Conservation (phyloP, 2,329 filamentous ascomycete species). For the Monilinia laxa region DNA sequence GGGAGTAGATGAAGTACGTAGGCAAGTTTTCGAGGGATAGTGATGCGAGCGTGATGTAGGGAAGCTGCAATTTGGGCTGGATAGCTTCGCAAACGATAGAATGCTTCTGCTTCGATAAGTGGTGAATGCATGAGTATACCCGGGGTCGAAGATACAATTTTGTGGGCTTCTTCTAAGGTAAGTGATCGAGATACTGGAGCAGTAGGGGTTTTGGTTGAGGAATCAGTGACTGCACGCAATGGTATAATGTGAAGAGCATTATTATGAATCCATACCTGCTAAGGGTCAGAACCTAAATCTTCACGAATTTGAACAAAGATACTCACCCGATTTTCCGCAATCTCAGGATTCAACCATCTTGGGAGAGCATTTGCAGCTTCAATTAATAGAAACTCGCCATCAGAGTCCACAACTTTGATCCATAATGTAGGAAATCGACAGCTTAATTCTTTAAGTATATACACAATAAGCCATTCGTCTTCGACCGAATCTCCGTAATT, state of each 20-base stretch:
- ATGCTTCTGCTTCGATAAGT: slow-evolving; percentile 81
- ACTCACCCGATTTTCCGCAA: slow-evolving; percentile 72
- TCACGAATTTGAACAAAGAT: not conserved
- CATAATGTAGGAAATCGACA: slow-evolving; percentile 71
- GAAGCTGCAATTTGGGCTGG: slow-evolving; percentile 71
- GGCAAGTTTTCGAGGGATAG: slow-evolving; percentile 78
- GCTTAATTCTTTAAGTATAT: slow-evolving; percentile 78
- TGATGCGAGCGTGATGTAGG: slow-evolving; percentile 71
- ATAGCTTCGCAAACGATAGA: slow-evolving; percentile 83
- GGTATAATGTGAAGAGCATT: slow-evolving; percentile 76
- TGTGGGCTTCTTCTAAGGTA: slow-evolving; percentile 62
- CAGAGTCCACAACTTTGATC: slow-evolving; percentile 80
- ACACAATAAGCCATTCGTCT: slow-evolving; percentile 97
- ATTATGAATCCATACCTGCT: slow-evolving; percentile 77
- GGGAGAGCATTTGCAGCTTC: slow-evolving; percentile 89
- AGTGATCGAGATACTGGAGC: slow-evolving; percentile 48
- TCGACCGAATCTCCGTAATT: slow-evolving; percentile 94
- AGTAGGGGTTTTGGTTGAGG: slow-evolving; percentile 43
- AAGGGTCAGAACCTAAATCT: slow-evolving; percentile 26
- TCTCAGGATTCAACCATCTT: slow-evolving; percentile 87
- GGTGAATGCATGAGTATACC: slow-evolving; percentile 66
- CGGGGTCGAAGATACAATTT: slow-evolving; percentile 56
- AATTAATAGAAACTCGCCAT: slow-evolving; percentile 93
- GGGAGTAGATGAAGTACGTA: slow-evolving; percentile 75
- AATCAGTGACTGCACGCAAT: slow-evolving; percentile 43